Conservation (phyloP, 768 basidiomycete genomes). For the Tricholoma terreum region DNA sequence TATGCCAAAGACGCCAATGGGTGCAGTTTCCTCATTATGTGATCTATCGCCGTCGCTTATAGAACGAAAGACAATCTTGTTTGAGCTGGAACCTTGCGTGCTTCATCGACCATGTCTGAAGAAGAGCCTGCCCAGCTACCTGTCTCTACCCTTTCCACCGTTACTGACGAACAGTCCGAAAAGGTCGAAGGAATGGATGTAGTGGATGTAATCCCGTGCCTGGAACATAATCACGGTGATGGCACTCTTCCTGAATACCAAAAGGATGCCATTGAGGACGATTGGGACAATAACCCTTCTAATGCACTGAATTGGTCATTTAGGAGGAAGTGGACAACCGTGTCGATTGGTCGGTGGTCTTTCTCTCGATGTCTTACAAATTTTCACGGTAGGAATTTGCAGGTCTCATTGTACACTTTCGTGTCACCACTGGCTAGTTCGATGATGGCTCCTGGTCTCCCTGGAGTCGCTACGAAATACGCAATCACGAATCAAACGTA, state of each 20-base stretch:
- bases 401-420: conserved; percentile 65
- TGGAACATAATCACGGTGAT: conserved; percentile 37
- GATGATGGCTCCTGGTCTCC: conserved; percentile 75
- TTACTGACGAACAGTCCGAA: conserved; percentile 22
- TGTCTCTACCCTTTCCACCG: conserved; percentile 19
- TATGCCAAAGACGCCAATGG: conserved; percentile 23
- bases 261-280: conserved; percentile 41
- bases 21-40: conserved; percentile 8
- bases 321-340: conserved; percentile 57
- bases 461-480: conserved; percentile 51
- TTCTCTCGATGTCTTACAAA: not conserved
- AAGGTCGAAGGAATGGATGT: conserved; percentile 5
- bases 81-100: not conserved
- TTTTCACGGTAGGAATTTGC: not conserved
- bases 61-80: conserved; percentile 3
- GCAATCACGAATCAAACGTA: conserved; percentile 51
- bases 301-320: conserved; percentile 69
- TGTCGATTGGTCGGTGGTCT: conserved; percentile 46
- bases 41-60: conserved; percentile 15
- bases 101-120: conserved; percentile 8
- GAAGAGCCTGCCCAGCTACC: conserved; percentile 3
- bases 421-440: conserved; percentile 43
- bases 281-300: conserved; percentile 56
- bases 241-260: conserved; percentile 42
- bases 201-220: conserved; percentile 1